Percentiles rank a stretch among this genome's conserved stretches.
phyloP scores from a whole-genome alignment of 2,329 filamentous ascomycete genomes.

The Aspergillus hiratsukae region DNA sequence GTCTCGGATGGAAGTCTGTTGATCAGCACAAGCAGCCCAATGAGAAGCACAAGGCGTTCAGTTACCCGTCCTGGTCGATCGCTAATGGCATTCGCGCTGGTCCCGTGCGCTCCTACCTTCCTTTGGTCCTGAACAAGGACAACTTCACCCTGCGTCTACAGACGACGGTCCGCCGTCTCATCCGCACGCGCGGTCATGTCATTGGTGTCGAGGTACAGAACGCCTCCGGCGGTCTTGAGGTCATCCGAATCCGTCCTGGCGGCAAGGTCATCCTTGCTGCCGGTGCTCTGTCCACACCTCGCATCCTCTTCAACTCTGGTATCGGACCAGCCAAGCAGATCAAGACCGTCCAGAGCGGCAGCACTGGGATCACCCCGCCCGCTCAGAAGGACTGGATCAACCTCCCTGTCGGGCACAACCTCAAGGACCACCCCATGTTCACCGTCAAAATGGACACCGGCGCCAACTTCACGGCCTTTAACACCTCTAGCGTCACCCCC shows the following conservation, averaged over 20 bases:
- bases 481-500: conserved; percentile 12
- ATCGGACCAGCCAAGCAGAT: conserved; percentile 56
- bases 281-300: conserved; percentile 63
- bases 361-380: conserved; percentile 39
- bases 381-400: conserved; percentile 43
- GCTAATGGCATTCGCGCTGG: conserved; percentile 61
- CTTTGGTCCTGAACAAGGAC: conserved; percentile 51
- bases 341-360: conserved; percentile 39
- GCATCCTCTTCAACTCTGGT: conserved; percentile 63
- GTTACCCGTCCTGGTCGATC: conserved; percentile 63
- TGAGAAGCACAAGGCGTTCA: conserved; percentile 61
- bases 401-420: conserved; percentile 46
- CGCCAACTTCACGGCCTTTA: conserved; percentile 15
- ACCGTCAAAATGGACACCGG: conserved; percentile 13
- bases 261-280: conserved; percentile 65
- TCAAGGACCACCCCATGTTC: conserved; percentile 39
- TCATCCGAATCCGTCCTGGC: conserved; percentile 56
- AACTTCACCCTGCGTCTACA: conserved; percentile 66
- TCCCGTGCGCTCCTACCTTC: conserved; percentile 66
- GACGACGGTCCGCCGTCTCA: conserved; percentile 60
- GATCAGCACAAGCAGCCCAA: conserved; percentile 55
- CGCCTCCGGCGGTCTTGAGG: conserved; percentile 47
- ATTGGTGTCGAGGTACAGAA: conserved; percentile 44
- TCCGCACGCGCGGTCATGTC: conserved; percentile 57
- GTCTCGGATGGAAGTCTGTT: conserved; percentile 59